Conservation (phyloP, 2,329 filamentous ascomycete genomes). For the Shiraia sp. region DNA sequence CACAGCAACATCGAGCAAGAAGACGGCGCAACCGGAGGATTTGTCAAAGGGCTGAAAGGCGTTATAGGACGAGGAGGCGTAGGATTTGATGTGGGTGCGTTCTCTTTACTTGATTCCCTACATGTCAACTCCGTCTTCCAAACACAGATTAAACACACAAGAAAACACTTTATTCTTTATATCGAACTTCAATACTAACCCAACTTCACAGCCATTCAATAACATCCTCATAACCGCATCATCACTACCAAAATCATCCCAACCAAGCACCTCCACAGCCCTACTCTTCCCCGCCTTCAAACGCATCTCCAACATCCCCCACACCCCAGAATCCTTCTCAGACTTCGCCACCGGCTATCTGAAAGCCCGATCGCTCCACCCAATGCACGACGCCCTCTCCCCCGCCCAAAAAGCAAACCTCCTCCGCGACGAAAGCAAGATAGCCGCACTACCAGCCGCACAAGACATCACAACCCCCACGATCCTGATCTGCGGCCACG, state of each 20-base stretch:
- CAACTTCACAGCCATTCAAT: slow-evolving; percentile 74
- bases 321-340: slow-evolving; percentile 60
- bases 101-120: slow-evolving; percentile 6
- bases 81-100: slow-evolving; percentile 51
- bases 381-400: slow-evolving; percentile 62
- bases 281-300: slow-evolving; percentile 84
- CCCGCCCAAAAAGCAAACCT: slow-evolving; percentile 52
- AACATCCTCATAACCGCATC: slow-evolving; percentile 77
- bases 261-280: slow-evolving; percentile 48
- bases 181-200: slow-evolving; percentile 1
- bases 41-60: slow-evolving; percentile 72
- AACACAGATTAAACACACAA: no score
- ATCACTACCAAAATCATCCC: slow-evolving; percentile 59
- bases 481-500: slow-evolving; percentile 87
- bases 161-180: no score
- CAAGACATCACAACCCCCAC: slow-evolving; percentile 39
- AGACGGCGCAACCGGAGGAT: slow-evolving; percentile 52
- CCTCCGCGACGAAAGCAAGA: slow-evolving; percentile 53
- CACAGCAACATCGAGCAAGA: slow-evolving; percentile 83
- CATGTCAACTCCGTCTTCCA: neutral
- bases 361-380: slow-evolving; percentile 65
- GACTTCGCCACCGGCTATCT: slow-evolving; percentile 67
- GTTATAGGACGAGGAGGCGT: slow-evolving; percentile 48
- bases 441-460: slow-evolving; percentile 57
- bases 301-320: slow-evolving; percentile 73